These are phyloP conservation scores for Apiosordaria backusii DNA, from an alignment of 495 filamentous ascomycete genomes.

Conservation along the genomic window DNA sequence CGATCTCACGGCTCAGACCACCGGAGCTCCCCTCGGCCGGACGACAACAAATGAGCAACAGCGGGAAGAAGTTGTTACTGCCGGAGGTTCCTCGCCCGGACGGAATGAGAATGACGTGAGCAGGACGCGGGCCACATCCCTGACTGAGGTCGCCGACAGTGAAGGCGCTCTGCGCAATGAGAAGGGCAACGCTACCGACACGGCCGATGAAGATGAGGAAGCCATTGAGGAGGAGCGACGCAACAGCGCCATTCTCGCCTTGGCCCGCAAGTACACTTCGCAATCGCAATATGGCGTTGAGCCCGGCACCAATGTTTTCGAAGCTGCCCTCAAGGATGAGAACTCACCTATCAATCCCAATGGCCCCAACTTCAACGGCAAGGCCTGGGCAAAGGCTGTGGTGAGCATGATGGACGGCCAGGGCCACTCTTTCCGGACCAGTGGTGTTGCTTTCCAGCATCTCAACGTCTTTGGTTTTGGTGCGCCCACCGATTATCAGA, in stretches of 20 bases:
- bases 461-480: conserved; percentile 77
- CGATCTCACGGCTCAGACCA: conserved; percentile 41
- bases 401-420: conserved; percentile 44
- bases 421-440: conserved; percentile 46
- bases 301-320: conserved; percentile 35
- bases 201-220: conserved; percentile 39
- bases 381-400: conserved; percentile 54
- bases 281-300: conserved; percentile 35
- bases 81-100: conserved; percentile 20
- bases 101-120: conserved; percentile 24
- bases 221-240: conserved; percentile 40
- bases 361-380: conserved; percentile 50
- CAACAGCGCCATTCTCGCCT: conserved; percentile 41
- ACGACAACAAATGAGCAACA: conserved; percentile 26
- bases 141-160: conserved; percentile 32
- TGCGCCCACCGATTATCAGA: conserved; percentile 75
- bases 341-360: conserved; percentile 51
- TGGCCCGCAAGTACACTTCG: conserved; percentile 44
- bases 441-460: conserved; percentile 56
- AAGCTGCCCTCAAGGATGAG: conserved; percentile 31
- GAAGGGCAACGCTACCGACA: conserved; percentile 24
- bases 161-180: conserved; percentile 24
- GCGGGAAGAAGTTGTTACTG: neutral
- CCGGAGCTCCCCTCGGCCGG: conserved; percentile 27
- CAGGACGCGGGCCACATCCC: conserved; percentile 34